Conservation (phyloP, 768 basidiomycete species). For the Porphyrellus cyaneotinctus region DNA sequence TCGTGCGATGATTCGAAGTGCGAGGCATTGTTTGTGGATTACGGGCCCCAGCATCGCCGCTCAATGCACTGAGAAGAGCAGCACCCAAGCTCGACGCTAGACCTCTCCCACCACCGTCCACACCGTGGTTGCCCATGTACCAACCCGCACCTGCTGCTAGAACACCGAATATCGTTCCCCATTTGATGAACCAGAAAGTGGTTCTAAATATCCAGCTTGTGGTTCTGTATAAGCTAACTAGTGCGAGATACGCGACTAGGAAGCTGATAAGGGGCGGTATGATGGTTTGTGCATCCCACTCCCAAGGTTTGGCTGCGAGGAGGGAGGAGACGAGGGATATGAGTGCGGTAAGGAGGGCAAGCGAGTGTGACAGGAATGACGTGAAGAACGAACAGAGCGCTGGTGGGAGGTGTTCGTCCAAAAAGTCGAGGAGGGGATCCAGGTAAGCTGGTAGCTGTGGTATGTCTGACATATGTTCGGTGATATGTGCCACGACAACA, state of each 20-base stretch:
- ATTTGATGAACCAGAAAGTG: conserved; percentile 68
- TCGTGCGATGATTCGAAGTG: conserved; percentile 32
- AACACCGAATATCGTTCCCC: conserved; percentile 58
- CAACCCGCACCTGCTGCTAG: conserved; percentile 55
- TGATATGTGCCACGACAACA: conserved; percentile 19
- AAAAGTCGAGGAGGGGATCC: conserved; percentile 50
- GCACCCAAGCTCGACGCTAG: conserved; percentile 39
- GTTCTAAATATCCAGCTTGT: conserved; percentile 70
- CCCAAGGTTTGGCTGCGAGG: conserved; percentile 46
- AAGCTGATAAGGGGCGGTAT: conserved; percentile 73
- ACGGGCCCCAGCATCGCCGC: conserved; percentile 32
- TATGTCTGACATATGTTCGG: conserved; percentile 28
- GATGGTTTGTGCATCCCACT: conserved; percentile 65
- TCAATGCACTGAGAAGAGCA: conserved; percentile 41
- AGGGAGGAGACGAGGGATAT: conserved; percentile 46
- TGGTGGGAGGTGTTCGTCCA: conserved; percentile 52
- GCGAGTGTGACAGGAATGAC: conserved; percentile 47
- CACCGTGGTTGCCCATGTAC: conserved; percentile 43
- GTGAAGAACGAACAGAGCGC: conserved; percentile 51
- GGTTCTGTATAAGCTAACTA: conserved; percentile 76
- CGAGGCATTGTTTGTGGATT: conserved; percentile 15
- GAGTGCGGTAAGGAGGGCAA: conserved; percentile 49
- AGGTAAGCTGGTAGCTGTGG: conserved; percentile 44
- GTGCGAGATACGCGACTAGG: conserved; percentile 68
- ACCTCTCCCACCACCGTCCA: conserved; percentile 30